Evolutionary conservation across 2,329 filamentous ascomycete species (phyloP), one percentile per base, ranked within the genome.

Genomic region (Cladorrhinum sp.): DNA sequence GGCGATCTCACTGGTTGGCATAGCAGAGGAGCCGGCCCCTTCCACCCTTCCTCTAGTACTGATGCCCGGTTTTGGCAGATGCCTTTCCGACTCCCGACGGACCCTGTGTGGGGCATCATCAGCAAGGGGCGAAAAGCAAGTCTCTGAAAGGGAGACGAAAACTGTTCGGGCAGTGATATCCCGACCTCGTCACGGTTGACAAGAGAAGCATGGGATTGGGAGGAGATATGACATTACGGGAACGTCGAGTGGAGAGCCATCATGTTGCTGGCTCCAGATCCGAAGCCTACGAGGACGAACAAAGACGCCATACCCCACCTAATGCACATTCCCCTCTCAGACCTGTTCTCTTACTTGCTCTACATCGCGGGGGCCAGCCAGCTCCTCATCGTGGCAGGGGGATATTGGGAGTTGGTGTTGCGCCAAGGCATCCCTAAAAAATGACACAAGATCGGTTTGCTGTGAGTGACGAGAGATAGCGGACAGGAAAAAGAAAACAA

Each of bases 141-240:
- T 24, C 16, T 38, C 29, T 23, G 24, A 22, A 56, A 52, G 61
- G n/a, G 25, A 48, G 23, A 32, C 29, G 55, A 55, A 25, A 27
- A 53, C 16, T 12, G 56, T 55, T 68, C 64, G 67, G 65, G 53
- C 45, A 51, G 36, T 66, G 65, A 66, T 69, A 51, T 53, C 65
- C 67, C 67, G 67, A 69, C 55, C 57, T 59, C 57, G 56, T 54
- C 55, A 55, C 51, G 58, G 23, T 60, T 49, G 54, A 13, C 27
- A 53, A 32, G 18, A n/a, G 22, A 52, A 38, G 24, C 20, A 3
- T 22, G 7, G 41, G 29, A 49, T 57, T 48, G 20, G 53, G 24
- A 45, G n/a, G 41, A 45, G 41, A 45, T 45, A 23, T 51, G 27
- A 52, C 8, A 16, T n/a, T 25, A 56, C 38, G n/a, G 56, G 25